Evolutionary conservation across 306 rosid species (phyloP).

Genomic region (Ceratonia siliqua): DNA sequence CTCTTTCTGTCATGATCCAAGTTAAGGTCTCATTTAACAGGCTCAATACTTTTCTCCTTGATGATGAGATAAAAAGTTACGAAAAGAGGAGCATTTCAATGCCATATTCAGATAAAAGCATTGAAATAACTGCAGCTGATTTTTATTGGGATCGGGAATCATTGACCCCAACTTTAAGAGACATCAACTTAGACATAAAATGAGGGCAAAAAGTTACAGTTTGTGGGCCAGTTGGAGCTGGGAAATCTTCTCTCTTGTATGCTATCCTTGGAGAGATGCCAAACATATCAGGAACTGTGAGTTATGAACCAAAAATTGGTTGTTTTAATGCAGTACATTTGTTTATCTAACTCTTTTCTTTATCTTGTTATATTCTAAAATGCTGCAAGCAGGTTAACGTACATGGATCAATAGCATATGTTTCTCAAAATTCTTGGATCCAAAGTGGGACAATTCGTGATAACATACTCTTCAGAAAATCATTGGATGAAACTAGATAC

Average conservation of each 20-base stretch:
- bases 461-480: slow-evolving; percentile 71
- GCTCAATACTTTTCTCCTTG: slow-evolving; percentile 47
- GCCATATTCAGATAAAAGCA: slow-evolving; percentile 7
- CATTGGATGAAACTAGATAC: slow-evolving; percentile 61
- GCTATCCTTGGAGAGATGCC: too few relatives aligned
- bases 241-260: slow-evolving; percentile 58
- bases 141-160: slow-evolving; percentile 51
- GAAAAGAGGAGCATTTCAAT: slow-evolving; percentile 23
- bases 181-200: slow-evolving; percentile 33
- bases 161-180: slow-evolving; percentile 34
- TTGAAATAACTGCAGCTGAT: slow-evolving; percentile 34
- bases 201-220: slow-evolving; percentile 50
- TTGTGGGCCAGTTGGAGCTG: slow-evolving; percentile 59
- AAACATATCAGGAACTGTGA: slow-evolving; percentile 49
- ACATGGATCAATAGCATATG: slow-evolving; percentile 64
- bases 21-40: slow-evolving; percentile 54
- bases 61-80: slow-evolving; percentile 41
- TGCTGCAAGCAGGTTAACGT: slow-evolving; percentile 67
- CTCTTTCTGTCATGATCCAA: slow-evolving; percentile 53
- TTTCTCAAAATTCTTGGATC: slow-evolving; percentile 82
- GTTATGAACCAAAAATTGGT: slow-evolving; percentile 9
- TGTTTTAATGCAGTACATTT: too few relatives aligned
- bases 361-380: too few relatives aligned
- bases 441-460: slow-evolving; percentile 82
- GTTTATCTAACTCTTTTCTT: too few relatives aligned